Evolutionary conservation across 2,329 filamentous ascomycete genomes (phyloP).

Genomic region (Verruconis gallopava): DNA sequence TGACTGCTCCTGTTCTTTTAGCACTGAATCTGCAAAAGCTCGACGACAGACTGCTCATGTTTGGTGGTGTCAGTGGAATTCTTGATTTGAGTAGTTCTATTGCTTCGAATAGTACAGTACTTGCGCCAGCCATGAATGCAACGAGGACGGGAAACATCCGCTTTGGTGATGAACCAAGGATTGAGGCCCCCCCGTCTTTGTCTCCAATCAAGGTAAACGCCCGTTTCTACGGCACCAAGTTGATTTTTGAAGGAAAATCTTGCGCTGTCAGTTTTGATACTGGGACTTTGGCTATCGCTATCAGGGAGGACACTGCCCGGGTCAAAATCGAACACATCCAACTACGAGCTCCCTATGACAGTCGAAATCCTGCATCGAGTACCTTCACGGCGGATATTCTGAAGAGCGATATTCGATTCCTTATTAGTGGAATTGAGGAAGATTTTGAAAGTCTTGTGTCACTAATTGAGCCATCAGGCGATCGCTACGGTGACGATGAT

Average conservation of each 20-base stretch:
- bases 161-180: constrained; percentile 35
- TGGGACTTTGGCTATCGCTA: constrained; percentile 69
- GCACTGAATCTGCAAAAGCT: constrained; percentile 66
- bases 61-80: constrained; percentile 84
- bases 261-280: constrained; percentile 64
- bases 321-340: constrained; percentile 64
- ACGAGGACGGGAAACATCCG: constrained; percentile 37
- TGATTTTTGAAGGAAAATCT: constrained; percentile 64
- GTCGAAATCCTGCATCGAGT: constrained; percentile 55
- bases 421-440: constrained; percentile 57
- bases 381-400: constrained; percentile 47
- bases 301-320: constrained; percentile 58
- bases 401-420: constrained; percentile 59
- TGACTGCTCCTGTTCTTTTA: constrained; percentile 64
- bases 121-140: constrained; percentile 19
- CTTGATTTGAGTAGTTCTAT: constrained; percentile 80
- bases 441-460: constrained; percentile 75
- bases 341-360: constrained; percentile 48
- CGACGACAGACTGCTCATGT: constrained; percentile 77
- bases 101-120: constrained; percentile 52
- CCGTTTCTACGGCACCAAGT: constrained; percentile 60
- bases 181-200: constrained; percentile 10
- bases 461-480: constrained; percentile 80
- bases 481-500: constrained; percentile 78
- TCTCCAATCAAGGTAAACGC: constrained; percentile 53